Evolutionary conservation across 2,329 filamentous ascomycete genomes (phyloP), one percentile per base, ranked within the genome.

Genomic region (Colletotrichum sp.): DNA sequence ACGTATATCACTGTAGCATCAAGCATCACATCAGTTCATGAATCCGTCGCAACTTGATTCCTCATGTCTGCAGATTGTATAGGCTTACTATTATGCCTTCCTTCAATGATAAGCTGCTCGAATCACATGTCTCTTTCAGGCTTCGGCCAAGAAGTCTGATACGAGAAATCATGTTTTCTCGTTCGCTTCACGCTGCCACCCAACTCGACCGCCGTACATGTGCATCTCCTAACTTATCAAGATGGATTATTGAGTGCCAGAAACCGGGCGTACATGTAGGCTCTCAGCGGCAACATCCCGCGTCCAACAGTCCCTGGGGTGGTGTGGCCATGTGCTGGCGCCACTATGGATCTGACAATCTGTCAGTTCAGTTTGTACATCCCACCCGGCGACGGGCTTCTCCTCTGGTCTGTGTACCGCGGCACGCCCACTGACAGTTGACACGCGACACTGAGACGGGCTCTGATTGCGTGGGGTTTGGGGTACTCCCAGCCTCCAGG

Each of bases 381-480:
- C 43, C n/a, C 43, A 52, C 43, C n/a, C 28, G 28, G 21, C 30
- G 36, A 24, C 21, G n/a, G 43, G 43, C 64, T 32, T 21, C 43
- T 55, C 7, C 30, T 32, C 36, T 32, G 64, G 28, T 12, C 55
- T 62, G 69, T 64, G 59, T 63, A 28, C 26, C 52, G 30, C 43
- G 30, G 26, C 30, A 38, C 48, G 18, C 56, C 14, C 14, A 55
- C 28, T 21, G 26, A 48, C 26, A 55, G 63, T 43, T 65, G 67
- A 38, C 71, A 74, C 67, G 71, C 67, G 59, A 74, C 72, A 55
- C 68, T 38, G 48, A 34, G 66, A 70, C 32, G 56, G 71, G 65
- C 65, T 73, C 34, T 28, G 34, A 18, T 68, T 7, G 34, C 36
- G 64, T 24, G 70, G 59, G 67, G 65, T 63, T 64, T 16, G 30